These are phyloP conservation scores for Colletotrichum tofieldiae DNA, from an alignment of 2,329 filamentous ascomycete species.

Conservation along the genomic window DNA sequence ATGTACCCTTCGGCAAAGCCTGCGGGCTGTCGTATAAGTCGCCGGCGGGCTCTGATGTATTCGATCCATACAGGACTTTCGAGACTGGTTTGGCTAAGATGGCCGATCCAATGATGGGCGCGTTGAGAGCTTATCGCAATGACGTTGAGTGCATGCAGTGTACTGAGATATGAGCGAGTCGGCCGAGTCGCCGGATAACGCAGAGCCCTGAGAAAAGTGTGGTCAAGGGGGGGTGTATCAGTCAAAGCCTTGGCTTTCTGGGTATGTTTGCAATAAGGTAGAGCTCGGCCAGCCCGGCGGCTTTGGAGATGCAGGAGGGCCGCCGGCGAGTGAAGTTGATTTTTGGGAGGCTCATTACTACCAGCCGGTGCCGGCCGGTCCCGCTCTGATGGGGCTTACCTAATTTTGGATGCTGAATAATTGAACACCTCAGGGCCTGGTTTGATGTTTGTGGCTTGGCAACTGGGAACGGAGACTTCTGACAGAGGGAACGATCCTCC, in stretches of 20 bases:
- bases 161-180: neutral
- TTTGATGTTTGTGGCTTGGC: constrained; percentile 1
- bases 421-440: neutral
- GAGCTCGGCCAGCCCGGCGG: constrained; percentile 40
- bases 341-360: neutral
- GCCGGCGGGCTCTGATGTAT: constrained; percentile 34
- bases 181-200: constrained; percentile 18
- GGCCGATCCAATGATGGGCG: constrained; percentile 26
- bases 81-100: constrained; percentile 3
- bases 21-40: constrained; percentile 38
- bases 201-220: neutral
- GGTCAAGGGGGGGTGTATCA: constrained; percentile 9
- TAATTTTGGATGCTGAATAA: constrained; percentile 29
- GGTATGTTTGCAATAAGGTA: constrained; percentile 15
- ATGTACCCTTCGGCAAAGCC: constrained; percentile 32
- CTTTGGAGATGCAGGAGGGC: constrained; percentile 23
- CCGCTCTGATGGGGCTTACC: constrained; percentile 18
- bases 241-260: constrained; percentile 23
- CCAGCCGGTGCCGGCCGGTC: constrained; percentile 26
- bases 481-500: constrained; percentile 7
- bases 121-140: constrained; percentile 15
- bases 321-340: constrained; percentile 37
- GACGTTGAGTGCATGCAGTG: neutral
- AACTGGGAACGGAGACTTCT: neutral
- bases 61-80: constrained; percentile 16